Evolutionary conservation across 257 asterid species (phyloP), one percentile per base, ranked within the genome.

Genomic region (Schizonepeta tenuifolia): DNA sequence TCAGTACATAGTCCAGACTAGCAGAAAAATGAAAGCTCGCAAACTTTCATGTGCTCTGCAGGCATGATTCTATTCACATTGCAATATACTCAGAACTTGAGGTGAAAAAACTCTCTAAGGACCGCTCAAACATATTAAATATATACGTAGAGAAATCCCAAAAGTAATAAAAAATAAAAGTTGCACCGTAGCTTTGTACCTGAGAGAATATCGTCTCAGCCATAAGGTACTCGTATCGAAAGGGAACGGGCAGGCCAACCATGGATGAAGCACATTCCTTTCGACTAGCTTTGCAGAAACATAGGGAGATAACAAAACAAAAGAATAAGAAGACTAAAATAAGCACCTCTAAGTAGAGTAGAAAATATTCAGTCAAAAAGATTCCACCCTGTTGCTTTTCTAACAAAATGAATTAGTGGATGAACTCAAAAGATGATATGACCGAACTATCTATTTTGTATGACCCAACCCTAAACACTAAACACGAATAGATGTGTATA

Each of bases 191-290:
- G 58, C 20, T 75, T 65, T 18, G 67, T 85, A 95, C 99, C 98
- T 95, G 99, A 67, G 99, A 95, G 75, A 95, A 92, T 83, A 95
- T 92, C 46, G 99, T 92, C 89, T 95, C 99, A 47, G 97, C 98
- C 99, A 95, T 92, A 65, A 95, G 96, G 86, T 90, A 92, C 84
- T 95, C 99, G 26, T 95, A 95, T 69, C 99, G 88, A 69, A 95
- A 95, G 73, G 96, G 88, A 53, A 95, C 99, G 21, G 99, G 99
- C 73, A 95, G 88, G 67, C 99, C 98, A 80, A 85, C 99, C 98
- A 95, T 87, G 89, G 85, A 82, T 10, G 99, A 81, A 72, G 98
- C 96, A 83, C 99, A 92, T 87, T 95, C 99, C 86, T 95, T 95
- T 80, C 99, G 99, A 87, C 99, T 95, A 86, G 96, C 95, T 90